Conservation (phyloP, 1,284 basidiomycete genomes). For the Ceratobasidium sp. region DNA sequence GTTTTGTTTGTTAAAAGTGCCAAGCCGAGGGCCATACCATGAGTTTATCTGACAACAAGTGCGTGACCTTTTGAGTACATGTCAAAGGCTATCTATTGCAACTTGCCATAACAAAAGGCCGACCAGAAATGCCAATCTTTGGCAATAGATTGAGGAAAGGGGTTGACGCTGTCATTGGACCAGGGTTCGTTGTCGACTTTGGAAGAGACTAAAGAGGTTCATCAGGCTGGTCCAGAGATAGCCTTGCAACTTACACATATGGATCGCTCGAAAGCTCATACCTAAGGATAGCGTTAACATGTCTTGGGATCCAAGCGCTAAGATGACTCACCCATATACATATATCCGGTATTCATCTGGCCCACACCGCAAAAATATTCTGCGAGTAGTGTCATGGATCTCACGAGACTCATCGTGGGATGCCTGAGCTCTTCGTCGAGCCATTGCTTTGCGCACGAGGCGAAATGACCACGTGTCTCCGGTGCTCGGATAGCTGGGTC, state of each 20-base stretch:
- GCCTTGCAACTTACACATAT: constrained; percentile 51
- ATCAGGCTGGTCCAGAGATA: neutral
- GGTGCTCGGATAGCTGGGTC: neutral
- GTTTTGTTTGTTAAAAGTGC: too few relatives aligned
- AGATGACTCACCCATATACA: constrained; percentile 36
- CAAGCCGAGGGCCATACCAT: constrained; percentile 49
- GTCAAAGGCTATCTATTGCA: neutral
- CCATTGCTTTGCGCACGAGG: constrained; percentile 30
- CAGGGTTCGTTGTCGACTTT: constrained; percentile 69
- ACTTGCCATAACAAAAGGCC: constrained; percentile 64
- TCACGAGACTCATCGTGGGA: constrained; percentile 4
- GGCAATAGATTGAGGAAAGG: constrained; percentile 65
- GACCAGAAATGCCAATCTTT: constrained; percentile 72
- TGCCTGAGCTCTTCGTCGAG: constrained; percentile 19
- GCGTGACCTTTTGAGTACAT: too few relatives aligned
- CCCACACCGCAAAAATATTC: constrained; percentile 38
- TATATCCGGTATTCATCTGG: constrained; percentile 22
- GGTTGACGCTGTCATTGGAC: constrained; percentile 66
- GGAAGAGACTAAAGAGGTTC: constrained; percentile 64
- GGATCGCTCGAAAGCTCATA: constrained; percentile 34
- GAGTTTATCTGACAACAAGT: constrained; percentile 2
- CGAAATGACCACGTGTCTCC: constrained; percentile 14
- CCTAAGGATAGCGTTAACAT: neutral
- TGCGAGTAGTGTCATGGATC: constrained; percentile 7
- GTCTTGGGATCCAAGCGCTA: too few relatives aligned